Percentiles rank a stretch among this genome's conserved stretches.
Evolutionary conservation across 148 eudicot species (phyloP).

Genomic region (Beta vulgaris): DNA sequence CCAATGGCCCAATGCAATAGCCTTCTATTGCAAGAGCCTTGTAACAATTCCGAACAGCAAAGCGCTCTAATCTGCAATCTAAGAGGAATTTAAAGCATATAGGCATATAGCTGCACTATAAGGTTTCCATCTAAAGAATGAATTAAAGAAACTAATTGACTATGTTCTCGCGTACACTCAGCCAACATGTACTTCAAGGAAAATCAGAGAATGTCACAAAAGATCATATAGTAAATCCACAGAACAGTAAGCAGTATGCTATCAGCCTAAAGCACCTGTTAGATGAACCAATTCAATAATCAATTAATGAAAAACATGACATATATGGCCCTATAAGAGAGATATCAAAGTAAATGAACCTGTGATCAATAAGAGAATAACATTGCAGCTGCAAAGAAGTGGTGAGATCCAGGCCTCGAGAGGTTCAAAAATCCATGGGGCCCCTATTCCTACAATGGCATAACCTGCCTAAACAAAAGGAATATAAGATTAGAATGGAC

Average conservation of each 20-base stretch:
- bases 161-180: not conserved
- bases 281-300: slow-evolving; percentile 6
- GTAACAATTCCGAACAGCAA: not conserved
- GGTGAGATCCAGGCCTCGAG: slow-evolving; percentile 47
- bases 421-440: slow-evolving; percentile 74
- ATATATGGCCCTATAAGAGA: not conserved
- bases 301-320: not conserved
- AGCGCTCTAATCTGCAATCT: not conserved
- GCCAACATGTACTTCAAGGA: not conserved
- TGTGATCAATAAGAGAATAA: slow-evolving; percentile 66
- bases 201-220: not conserved
- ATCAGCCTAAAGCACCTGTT: not conserved
- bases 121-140: not conserved
- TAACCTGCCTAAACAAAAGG: slow-evolving; percentile 70
- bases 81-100: not conserved
- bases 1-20: not conserved
- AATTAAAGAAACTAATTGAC: not conserved
- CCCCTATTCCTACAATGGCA: slow-evolving; percentile 73
- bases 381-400: slow-evolving; percentile 85
- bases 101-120: slow-evolving; percentile 8
- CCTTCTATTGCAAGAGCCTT: not conserved
- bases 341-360: slow-evolving; percentile 41
- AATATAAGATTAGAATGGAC: slow-evolving; percentile 22
- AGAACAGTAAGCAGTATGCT: slow-evolving; percentile 1
- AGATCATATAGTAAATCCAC: not conserved